Evolutionary conservation across 257 asterid species (phyloP), one percentile per base, ranked within the genome.

Genomic region (Leptodermis oblonga): DNA sequence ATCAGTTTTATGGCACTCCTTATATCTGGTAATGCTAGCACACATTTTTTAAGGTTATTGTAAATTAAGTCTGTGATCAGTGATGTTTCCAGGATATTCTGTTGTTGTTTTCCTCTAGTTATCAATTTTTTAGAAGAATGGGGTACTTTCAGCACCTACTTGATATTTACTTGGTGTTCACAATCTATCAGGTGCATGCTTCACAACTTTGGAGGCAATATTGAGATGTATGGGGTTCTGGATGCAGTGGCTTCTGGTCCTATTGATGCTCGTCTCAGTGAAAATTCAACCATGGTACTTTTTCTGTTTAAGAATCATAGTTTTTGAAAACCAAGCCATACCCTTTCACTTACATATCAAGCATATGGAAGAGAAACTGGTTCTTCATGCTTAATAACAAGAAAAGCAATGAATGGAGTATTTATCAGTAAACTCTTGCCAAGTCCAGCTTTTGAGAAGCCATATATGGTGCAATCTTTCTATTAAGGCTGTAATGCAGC

Each of bases 191-290:
- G 99, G 99, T 93, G 99, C 78, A 90, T 93, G 99, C 78, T 93
- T 82, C 99, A 93, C 82, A 93, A 93, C 78, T 93, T 93, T 78
- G 99, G 99, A 73, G 99, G 99, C 73, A 93, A 93, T 76, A 85
- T 90, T 55, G 99, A 93, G 82, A 93, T 90, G 99, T 93, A 93
- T 69, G 99, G 99, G 34, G 28, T 86, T 67, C 80, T 93, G 78
- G 99, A 93, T 80, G 84, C 89, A 67, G 96, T 93, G 76, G 92
- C 96, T 71, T 84, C 99, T 42, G 99, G 99, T 54, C 97, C 99
- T 54, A 78, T 93, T 68, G 86, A 87, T 75, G 96, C 99, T 39
- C 97, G 89, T 74, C 48, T 75, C 74, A 90, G 96, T 80, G 56
- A 86, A 70, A 90, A 93, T 79, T 93, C 99, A 61, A 87, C 96